Evolutionary conservation across 495 filamentous ascomycete genomes (phyloP).

Genomic region (Penicillium salamii): DNA sequence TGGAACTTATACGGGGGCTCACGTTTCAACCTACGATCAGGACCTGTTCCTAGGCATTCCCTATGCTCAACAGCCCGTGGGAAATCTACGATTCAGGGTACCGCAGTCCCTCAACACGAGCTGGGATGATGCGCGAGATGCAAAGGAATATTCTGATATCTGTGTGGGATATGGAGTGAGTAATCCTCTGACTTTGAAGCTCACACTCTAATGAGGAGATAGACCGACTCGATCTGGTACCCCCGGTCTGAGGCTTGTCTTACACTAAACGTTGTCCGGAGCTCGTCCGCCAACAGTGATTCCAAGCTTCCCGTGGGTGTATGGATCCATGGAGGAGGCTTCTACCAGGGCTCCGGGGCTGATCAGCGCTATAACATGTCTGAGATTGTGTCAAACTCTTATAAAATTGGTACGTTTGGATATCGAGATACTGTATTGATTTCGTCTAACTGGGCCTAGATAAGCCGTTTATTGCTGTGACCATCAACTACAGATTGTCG

Average conservation of each 20-base stretch:
- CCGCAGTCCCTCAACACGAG: slow-evolving; percentile 45
- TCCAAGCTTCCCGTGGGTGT: slow-evolving; percentile 46
- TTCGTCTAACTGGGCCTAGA: slow-evolving; percentile 5
- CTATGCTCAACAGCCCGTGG: slow-evolving; percentile 45
- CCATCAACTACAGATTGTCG: slow-evolving; percentile 57
- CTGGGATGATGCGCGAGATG: slow-evolving; percentile 35
- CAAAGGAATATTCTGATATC: slow-evolving; percentile 48
- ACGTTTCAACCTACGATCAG: slow-evolving; percentile 36
- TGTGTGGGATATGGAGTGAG: slow-evolving; percentile 47
- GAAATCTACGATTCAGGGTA: slow-evolving; percentile 45
- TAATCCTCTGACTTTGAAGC: neutral
- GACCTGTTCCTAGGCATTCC: slow-evolving; percentile 49
- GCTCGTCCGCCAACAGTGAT: slow-evolving; percentile 29
- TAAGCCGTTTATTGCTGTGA: slow-evolving; percentile 60
- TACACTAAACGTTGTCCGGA: slow-evolving; percentile 52
- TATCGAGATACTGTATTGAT: neutral
- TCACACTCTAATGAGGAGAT: neutral
- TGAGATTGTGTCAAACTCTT: slow-evolving; percentile 48
- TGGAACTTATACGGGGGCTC: slow-evolving; percentile 38
- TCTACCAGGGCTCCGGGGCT: slow-evolving; percentile 44
- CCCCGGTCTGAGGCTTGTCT: slow-evolving; percentile 52
- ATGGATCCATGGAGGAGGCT: slow-evolving; percentile 63
- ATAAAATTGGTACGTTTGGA: slow-evolving; percentile 37
- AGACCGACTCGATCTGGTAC: slow-evolving; percentile 46
- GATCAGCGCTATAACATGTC: slow-evolving; percentile 56